These are phyloP conservation scores for Mycena crocata DNA, from an alignment of 768 basidiomycete genomes.

Conservation along the genomic window DNA sequence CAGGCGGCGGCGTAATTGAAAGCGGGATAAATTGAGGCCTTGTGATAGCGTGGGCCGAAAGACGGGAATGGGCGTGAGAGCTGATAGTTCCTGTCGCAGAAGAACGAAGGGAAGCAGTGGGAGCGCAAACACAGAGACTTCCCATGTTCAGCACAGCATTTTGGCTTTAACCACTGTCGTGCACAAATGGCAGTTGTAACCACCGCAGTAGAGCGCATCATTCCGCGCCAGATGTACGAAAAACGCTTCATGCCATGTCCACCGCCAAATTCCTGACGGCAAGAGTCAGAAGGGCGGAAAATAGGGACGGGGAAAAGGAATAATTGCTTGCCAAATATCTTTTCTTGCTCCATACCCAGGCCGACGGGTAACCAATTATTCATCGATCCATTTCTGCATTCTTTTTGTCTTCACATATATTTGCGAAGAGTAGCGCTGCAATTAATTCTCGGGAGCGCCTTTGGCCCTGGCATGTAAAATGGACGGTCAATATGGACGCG, in stretches of 20 bases:
- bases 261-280: too few species aligned
- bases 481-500: not conserved
- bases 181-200: too few species aligned
- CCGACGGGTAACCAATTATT: too few species aligned
- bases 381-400: too few species aligned
- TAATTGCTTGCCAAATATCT: too few species aligned
- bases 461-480: not conserved
- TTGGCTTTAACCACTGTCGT: not conserved
- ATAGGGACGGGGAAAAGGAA: too few species aligned
- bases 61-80: constrained; percentile 2
- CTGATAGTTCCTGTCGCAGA: constrained; percentile 12
- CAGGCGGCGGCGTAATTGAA: not conserved
- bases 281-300: too few species aligned
- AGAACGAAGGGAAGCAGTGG: not conserved
- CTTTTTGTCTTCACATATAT: too few species aligned
- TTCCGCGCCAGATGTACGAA: too few species aligned
- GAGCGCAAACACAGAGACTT: not conserved
- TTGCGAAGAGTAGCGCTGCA: not conserved
- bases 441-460: not conserved
- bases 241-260: too few species aligned
- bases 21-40: not conserved
- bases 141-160: constrained; percentile 3
- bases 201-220: too few species aligned
- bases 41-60: not conserved
- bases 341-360: too few species aligned